Conservation (phyloP, 805 yeast species). For the Metschnikowia vanudenii region DNA sequence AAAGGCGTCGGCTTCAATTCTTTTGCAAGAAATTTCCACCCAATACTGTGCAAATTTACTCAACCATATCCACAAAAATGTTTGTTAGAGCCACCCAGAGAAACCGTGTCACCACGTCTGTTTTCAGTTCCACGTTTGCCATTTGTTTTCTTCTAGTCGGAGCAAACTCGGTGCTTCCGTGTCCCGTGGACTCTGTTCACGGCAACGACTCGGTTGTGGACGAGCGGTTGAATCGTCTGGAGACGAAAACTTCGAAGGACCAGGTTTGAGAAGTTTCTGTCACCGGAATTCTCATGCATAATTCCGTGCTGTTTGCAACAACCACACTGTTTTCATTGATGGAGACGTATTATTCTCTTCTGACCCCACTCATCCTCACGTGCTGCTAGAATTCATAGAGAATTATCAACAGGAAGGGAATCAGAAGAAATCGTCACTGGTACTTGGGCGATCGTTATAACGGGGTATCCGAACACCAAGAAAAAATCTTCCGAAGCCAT, state of each 20-base stretch:
- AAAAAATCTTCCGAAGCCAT: too few relatives aligned
- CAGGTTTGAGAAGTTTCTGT: neutral
- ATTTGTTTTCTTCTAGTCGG: constrained; percentile 58
- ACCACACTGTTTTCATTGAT: neutral
- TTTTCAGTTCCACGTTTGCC: constrained; percentile 73
- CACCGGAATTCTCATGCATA: neutral
- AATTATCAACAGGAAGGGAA: too few relatives aligned
- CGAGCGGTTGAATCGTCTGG: constrained; percentile 22
- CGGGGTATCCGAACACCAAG: too few relatives aligned
- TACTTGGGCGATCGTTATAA: too few relatives aligned
- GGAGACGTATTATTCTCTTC: too few relatives aligned
- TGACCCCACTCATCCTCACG: too few relatives aligned
- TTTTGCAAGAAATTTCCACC: neutral
- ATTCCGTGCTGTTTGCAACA: neutral
- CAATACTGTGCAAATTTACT: too few relatives aligned
- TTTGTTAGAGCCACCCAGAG: constrained; percentile 58
- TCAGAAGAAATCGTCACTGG: too few relatives aligned
- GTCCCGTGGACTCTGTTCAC: constrained; percentile 43
- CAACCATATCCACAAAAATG: too few relatives aligned
- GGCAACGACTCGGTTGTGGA: constrained; percentile 42
- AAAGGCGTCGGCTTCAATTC: neutral
- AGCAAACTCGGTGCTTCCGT: constrained; percentile 51
- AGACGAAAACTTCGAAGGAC: constrained; percentile 5
- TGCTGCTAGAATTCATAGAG: too few relatives aligned
- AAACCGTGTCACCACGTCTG: constrained; percentile 56